Evolutionary conservation across 2,329 filamentous ascomycete genomes (phyloP), one percentile per base, ranked within the genome.

Genomic region (Exophiala viscosa): DNA sequence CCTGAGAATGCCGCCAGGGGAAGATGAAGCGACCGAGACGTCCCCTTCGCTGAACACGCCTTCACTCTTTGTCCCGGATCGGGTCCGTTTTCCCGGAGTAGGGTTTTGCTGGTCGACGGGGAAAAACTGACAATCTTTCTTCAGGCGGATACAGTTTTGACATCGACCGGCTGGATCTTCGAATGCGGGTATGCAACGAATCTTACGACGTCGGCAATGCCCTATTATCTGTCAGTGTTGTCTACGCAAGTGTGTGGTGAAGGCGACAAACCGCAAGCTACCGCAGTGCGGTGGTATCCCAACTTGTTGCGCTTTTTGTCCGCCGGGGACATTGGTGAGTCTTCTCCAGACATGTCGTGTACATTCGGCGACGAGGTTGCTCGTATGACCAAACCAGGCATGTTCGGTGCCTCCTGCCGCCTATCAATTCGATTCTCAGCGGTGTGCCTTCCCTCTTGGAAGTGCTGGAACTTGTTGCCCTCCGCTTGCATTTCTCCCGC

Each of bases 41-140:
- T 75, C 72, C 8, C 72, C 66, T 14, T 68, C 67, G 18, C 62
- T 69, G 71, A 70, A 18, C 65, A 68, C 3, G 68, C 66, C 50
- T 39, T 79, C 77, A 15, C 46, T 55, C 49, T 76, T 76, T 8
- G 72, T 71, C 32, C 60, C 69, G 17, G 72, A 67, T 28, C 74
- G 73, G 36, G 73, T 64, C 55, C 74, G 74, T 62, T 74, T 75
- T 52, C 76, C 73, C 35, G 76, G 66, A 8, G 78, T 76, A 20
- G 80, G 82, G 28, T 20, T 57, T 60, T 83, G 80, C 67, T 90
- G 88, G 60, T 96, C 90, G 17, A 96, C 91, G 0, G 91, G 88
- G 63, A 85, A 88, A 71, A 95, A 97, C 67, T 87, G 89, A 71
- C 92, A 97, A 60, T 96, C 90, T 66, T 95, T 96, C 70, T 95